These are phyloP conservation scores for Rhodotorula sp. DNA, from an alignment of 1,284 basidiomycete genomes.

Conservation along the genomic window DNA sequence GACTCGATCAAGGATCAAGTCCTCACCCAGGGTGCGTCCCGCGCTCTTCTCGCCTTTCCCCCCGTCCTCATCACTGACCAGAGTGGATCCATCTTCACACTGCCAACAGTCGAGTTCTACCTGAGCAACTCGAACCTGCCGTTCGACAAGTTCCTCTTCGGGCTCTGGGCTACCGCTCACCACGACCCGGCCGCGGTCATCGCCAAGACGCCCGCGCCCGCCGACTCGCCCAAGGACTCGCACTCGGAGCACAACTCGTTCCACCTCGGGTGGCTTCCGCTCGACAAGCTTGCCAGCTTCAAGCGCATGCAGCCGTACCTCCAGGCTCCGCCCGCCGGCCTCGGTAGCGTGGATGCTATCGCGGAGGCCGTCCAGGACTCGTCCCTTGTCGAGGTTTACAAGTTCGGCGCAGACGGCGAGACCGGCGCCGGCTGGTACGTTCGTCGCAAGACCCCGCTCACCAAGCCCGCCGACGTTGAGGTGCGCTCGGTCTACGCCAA, in stretches of 20 bases:
- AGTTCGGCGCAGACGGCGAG: constrained; percentile 32
- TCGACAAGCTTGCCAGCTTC: constrained; percentile 87
- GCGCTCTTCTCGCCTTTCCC: neutral
- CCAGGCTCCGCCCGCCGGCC: constrained; percentile 55
- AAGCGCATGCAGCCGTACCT: constrained; percentile 86
- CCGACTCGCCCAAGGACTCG: constrained; percentile 52
- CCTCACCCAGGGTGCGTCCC: constrained; percentile 37
- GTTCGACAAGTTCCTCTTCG: constrained; percentile 97
- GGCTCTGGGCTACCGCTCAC: constrained; percentile 35
- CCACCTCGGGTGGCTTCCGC: constrained; percentile 78
- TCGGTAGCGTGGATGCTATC: constrained; percentile 54
- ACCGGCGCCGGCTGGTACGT: constrained; percentile 39
- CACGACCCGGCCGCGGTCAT: constrained; percentile 36
- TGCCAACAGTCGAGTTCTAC: constrained; percentile 84
- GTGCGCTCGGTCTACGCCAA: constrained; percentile 52
- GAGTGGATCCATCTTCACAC: neutral
- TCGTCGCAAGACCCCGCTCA: constrained; percentile 64
- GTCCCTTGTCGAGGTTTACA: constrained; percentile 26
- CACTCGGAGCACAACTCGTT: constrained; percentile 51
- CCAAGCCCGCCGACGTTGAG: constrained; percentile 68
- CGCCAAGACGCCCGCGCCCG: constrained; percentile 41
- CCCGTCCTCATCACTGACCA: neutral
- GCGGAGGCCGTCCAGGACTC: constrained; percentile 59
- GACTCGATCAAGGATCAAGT: constrained; percentile 28
- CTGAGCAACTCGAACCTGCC: constrained; percentile 96